Evolutionary conservation across 805 yeast genomes (phyloP), one percentile per base, ranked within the genome.

Genomic region (Spathaspora boniae): DNA sequence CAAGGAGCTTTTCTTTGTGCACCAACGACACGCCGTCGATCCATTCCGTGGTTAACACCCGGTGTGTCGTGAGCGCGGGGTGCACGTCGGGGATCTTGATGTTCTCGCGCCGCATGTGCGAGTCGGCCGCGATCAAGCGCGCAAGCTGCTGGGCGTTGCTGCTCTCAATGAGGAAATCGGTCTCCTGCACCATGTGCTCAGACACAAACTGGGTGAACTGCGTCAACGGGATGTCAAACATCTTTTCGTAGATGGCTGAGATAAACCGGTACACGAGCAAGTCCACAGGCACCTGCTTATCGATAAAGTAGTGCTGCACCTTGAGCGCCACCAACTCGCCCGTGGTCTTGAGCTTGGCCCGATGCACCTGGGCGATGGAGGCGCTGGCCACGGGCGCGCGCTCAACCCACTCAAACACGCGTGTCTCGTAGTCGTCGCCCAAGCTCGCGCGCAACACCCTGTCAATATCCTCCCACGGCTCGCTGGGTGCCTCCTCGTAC

Each of bases 381-480:
- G 91, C 94, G 53, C 86, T 77, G 2, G 91, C 93, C 12, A 82
- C 62, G 1, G 91, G 86, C 1, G 32, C 48, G 41, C 70, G 74
- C 22, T 79, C 81, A 25, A 84, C 62, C 6, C 43, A 41, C 1
- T 55, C 54, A 45, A 78, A 78, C 1, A 62, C 26, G 14, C 48
- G 47, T 8, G 56, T 19, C 28, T 47, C 48, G 34, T 45, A 49
- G 29, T 44, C 26, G 4, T 18, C 25, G 1, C 57, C 54, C 9
- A 42, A 36, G 15, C 33, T 41, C 14, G 30, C 26, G 18, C 26
- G 38, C 16, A 79, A 53, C 2, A 66, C 58, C 3, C 41, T 34
- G 36, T 78, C 75, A 12, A 72, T 59, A 1, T 53, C 48, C 1
- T 37, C 48, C 83, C 83, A 78, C 1, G 62, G 36, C 47, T 78